These are phyloP conservation scores for Trametes polyzona DNA, from an alignment of 1,284 basidiomycete species.

Conservation along the genomic window DNA sequence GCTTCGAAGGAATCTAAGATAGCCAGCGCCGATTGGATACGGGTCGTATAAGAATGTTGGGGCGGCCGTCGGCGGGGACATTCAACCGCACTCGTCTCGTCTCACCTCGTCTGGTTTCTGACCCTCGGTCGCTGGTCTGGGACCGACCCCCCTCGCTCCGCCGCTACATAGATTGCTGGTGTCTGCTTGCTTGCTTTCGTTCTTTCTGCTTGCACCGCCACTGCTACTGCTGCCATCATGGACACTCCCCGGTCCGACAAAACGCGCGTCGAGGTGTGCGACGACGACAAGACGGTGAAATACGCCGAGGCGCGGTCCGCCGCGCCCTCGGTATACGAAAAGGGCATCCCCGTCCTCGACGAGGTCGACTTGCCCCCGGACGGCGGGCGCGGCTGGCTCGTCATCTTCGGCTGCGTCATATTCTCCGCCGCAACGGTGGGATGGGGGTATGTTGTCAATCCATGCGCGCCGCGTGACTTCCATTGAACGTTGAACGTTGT, in stretches of 20 bases:
- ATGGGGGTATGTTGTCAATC: constrained; percentile 25
- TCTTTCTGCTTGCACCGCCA: constrained; percentile 1
- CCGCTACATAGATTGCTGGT: too few relatives aligned
- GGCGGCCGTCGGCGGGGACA: background rate
- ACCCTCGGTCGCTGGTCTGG: background rate
- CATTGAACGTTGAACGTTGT: constrained; percentile 10
- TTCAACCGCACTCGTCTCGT: background rate
- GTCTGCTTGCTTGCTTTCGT: too few relatives aligned
- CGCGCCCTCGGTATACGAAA: constrained; percentile 23
- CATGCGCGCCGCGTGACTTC: background rate
- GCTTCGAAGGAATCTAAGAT: constrained; percentile 4
- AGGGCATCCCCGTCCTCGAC: constrained; percentile 11
- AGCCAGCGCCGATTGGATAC: constrained; percentile 9
- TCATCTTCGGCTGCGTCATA: constrained; percentile 28
- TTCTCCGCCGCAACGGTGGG: constrained; percentile 28
- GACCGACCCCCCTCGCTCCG: background rate
- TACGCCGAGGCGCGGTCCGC: constrained; percentile 17
- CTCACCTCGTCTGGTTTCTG: background rate
- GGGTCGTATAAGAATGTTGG: constrained; percentile 13
- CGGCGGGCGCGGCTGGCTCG: constrained; percentile 30
- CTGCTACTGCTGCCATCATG: constrained; percentile 14
- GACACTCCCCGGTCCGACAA: constrained; percentile 29
- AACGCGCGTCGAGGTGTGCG: constrained; percentile 25
- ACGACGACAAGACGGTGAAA: constrained; percentile 22
- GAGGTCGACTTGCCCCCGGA: constrained; percentile 27